Evolutionary conservation across 1,139 yeast genomes (phyloP).

Genomic region (Spathaspora jeffriesii): DNA sequence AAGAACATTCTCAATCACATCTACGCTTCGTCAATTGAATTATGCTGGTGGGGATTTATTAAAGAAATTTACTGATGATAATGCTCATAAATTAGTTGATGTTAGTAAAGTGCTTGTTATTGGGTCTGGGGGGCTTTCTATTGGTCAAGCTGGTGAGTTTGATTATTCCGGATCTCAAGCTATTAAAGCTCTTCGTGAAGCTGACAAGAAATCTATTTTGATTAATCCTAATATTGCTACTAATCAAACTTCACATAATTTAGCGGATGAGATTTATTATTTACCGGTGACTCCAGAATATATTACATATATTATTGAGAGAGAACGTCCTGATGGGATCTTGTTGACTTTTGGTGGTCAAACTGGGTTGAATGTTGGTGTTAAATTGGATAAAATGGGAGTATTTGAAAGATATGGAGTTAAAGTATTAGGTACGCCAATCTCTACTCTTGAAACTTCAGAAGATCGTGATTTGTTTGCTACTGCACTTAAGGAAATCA

Average conservation of each 20-base stretch:
- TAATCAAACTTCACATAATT: constrained; percentile 92
- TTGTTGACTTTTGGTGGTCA: constrained; percentile 98
- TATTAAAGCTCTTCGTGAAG: constrained; percentile 92
- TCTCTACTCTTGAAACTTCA: constrained; percentile 90
- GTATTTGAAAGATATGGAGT: constrained; percentile 88
- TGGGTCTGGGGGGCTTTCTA: constrained; percentile 97
- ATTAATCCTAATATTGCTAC: constrained; percentile 98
- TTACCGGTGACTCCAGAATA: constrained; percentile 97
- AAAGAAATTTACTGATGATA: constrained; percentile 33
- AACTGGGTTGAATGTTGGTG: constrained; percentile 96
- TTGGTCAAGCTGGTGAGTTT: constrained; percentile 99
- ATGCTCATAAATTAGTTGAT: constrained; percentile 73
- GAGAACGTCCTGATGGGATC: constrained; percentile 96
- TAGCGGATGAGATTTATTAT: constrained; percentile 94
- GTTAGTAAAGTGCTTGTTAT: constrained; percentile 88
- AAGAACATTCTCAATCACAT: constrained; percentile 5
- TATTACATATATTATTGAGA: constrained; percentile 89
- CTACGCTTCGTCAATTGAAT: constrained; percentile 7
- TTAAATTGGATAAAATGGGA: constrained; percentile 90
- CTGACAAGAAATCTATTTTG: constrained; percentile 78
- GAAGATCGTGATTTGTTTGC: constrained; percentile 98
- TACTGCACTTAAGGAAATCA: constrained; percentile 88
- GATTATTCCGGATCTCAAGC: constrained; percentile 99
- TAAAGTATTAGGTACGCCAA: constrained; percentile 96
- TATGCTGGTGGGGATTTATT: constrained; percentile 44